Base-by-base conservation (phyloP, 805 yeast species). In the Ogataea trehalophila region DNA sequence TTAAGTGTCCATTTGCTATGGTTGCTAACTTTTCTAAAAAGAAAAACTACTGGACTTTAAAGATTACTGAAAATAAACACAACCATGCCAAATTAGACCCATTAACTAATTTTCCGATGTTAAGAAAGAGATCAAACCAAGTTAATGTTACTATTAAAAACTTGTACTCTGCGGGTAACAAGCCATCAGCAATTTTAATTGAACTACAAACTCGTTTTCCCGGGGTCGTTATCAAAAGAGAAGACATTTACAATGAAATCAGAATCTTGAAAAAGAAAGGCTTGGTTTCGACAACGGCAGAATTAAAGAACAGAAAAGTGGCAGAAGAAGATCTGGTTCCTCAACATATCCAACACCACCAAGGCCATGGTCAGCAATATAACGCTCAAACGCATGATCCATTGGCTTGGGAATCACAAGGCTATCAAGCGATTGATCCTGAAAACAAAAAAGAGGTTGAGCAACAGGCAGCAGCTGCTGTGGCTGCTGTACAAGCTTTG, bases 41-140 rank as follows among this genome's bases (percentile, higher is more conserved):
- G 42, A 73, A 70, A 45, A 71, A 72, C 45, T 70, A 67, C 37
- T 78, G 83, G 83, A 73, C 77, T 18, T 63, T 78, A 42, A 71
- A 73, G 46, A 76, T 78, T 14, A 75, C 79, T 11, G 74, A 80
- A 53, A 76, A 76, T 60, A 79, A 76, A 56, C 83, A 78, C 62
- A 78, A 78, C 58, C 83, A 78, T 58, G 80, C 81, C 20, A 79
- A 76, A 56, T 68, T 77, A 51, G 80, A 76, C 54, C 82, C 83
- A 7, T 66, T 77, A 47, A 68, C 74, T 16, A 76, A 73, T 59
- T 79, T 77, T 59, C 83, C 83, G 16, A 76, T 77, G 80, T 66
- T 77, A 50, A 68, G 82, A 51, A 77, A 77, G 60, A 61, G 82
- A 41, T 70, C 77, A 7, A 76, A 73, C 52, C 78, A 76, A 59